Evolutionary conservation across 2,329 filamentous ascomycete genomes (phyloP), one percentile per base, ranked within the genome.

Genomic region (Apiospora aurea): DNA sequence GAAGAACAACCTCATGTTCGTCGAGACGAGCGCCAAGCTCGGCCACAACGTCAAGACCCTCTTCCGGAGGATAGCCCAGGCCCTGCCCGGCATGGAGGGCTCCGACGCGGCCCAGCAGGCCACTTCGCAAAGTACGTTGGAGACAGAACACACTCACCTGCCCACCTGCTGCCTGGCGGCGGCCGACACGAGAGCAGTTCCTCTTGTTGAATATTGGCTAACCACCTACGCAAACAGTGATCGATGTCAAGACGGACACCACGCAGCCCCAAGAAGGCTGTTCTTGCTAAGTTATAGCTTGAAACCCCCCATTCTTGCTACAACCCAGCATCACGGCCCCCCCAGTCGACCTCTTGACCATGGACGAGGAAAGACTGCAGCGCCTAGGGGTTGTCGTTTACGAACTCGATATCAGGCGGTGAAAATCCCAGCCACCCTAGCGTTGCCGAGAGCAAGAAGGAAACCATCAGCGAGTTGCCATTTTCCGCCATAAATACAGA

Each of bases 1-100:
- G 89, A 96, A 96, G 87, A 96, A 97, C 83, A 96, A 96, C 76
- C 87, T 98, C 77, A 98, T 99, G 94, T 99, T 99, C 80, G 96
- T 99, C 78, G 96, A 99, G 88, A 99, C 96, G 71, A 98, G 95
- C 82, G 96, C 96, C 71, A 99, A 99, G 88, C 88, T 97, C 16
- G 95, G 97, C 53, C 95, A 98, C 84, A 99, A 99, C 81, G 97
- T 99, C 77, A 99, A 99, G 88, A 94, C 93, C 77, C 87, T 99
- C 72, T 99, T 99, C 86, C 94, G 95, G 88, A 93, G 95, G 86
- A 99, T 99, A 90, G 96, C 97, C 53, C 96, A 99, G 84, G 96
- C 97, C 49, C 86, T 99, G 78, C 96, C 96, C 10, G 96, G 96
- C 29, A 98, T 99, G 96, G 96, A 99, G 83, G 95, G 94, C 18